Conservation (phyloP, 441 rosid genomes). For the Sinapis alba region DNA sequence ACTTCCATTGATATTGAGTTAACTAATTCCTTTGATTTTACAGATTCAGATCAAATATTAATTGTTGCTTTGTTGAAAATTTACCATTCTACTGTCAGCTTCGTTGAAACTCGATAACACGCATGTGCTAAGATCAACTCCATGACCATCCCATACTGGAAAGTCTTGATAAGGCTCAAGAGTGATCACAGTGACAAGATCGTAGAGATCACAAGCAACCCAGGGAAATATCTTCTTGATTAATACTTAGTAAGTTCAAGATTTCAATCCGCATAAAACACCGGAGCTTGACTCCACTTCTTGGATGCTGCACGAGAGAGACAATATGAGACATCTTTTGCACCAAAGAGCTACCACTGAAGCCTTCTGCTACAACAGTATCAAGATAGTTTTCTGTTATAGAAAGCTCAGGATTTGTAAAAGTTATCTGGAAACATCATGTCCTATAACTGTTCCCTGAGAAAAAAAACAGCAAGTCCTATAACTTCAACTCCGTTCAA, state of each 20-base stretch:
- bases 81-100: constrained; percentile 46
- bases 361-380: constrained; percentile 33
- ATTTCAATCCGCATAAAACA: not conserved
- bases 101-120: constrained; percentile 84
- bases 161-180: constrained; percentile 73
- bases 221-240: constrained; percentile 83
- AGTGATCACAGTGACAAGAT: constrained; percentile 80
- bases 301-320: too few relatives aligned
- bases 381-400: constrained; percentile 34
- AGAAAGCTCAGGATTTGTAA: constrained; percentile 40
- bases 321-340: not conserved
- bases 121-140: constrained; percentile 83
- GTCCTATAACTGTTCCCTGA: constrained; percentile 39
- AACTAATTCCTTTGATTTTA: not conserved
- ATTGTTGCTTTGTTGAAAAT: constrained; percentile 39
- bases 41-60: constrained; percentile 1
- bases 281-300: too few relatives aligned
- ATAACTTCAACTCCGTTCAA: constrained; percentile 29
- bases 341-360: too few relatives aligned
- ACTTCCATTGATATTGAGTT: constrained; percentile 77
- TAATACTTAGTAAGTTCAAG: constrained; percentile 10
- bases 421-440: constrained; percentile 43
- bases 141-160: constrained; percentile 75
- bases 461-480: constrained; percentile 12
- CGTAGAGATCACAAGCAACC: constrained; percentile 78